Evolutionary conservation across 257 asterid genomes (phyloP), one percentile per base, ranked within the genome.

Genomic region (Eustoma russellianum): DNA sequence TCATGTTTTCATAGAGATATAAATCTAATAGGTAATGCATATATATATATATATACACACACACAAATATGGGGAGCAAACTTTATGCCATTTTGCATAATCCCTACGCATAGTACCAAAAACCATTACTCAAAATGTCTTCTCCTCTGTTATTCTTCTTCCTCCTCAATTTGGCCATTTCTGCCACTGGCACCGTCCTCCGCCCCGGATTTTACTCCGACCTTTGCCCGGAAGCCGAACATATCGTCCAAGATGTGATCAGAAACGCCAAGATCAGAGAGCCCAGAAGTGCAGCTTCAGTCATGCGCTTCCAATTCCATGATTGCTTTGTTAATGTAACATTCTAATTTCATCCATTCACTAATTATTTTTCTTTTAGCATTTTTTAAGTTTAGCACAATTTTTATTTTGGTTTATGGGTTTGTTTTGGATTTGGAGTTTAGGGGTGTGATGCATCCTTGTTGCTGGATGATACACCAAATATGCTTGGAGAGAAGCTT

Each of bases 391-490:
- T 8, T 9, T 7, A 38, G 0, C 43, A 7, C 12, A 7, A 8
- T 38, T 38, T 11, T 38, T 4, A 8, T 38, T 47, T n/a, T 3
- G 12, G 10, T 12, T 41, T 41, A 9, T 55, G 12, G 13, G 28
- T 11, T 17, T 17, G 17, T 19, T 14, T 12, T 58, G 17, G 15
- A 13, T 40, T 13, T 4, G 6, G 24, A 61, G 43, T 56, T 52
- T 12, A 91, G 98, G 98, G 98, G 0, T 91, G 98, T 59, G 98
- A 87, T 66, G 98, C 82, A 9, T 91, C 98, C 9, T 35, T 91
- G 77, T 59, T 91, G 82, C 70, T 91, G 70, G 98, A 91, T 65
- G 98, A 91, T 43, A 84, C 94, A 1, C 60, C 77, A 7, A 47
- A 41, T 33, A 87, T 91, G 97, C 50, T 78, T 3, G 95, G 98